A percentile compares a stretch with the other conserved stretches of the same genome.
These are phyloP conservation scores for Barnettozyma salicaria DNA, from an alignment of 805 yeast genomes.

Conservation along the genomic window DNA sequence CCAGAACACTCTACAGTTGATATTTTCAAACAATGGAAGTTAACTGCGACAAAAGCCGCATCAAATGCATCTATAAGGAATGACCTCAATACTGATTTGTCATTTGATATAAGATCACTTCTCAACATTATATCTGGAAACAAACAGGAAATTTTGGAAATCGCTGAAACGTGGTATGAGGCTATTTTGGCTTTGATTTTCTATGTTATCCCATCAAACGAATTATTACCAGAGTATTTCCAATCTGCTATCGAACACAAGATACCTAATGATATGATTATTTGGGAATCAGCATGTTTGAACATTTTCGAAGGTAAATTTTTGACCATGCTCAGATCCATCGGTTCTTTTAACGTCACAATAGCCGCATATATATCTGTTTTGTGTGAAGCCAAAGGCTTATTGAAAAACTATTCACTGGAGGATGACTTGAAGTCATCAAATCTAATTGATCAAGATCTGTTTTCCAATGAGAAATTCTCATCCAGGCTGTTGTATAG, in stretches of 20 bases:
- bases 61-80: constrained; percentile 21
- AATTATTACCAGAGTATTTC: constrained; percentile 37
- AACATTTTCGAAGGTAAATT: constrained; percentile 52
- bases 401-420: constrained; percentile 36
- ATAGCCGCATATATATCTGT: constrained; percentile 60
- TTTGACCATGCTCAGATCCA: constrained; percentile 49
- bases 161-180: constrained; percentile 65
- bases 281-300: constrained; percentile 52
- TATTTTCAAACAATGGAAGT: constrained; percentile 34
- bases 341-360: constrained; percentile 55
- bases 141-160: constrained; percentile 40
- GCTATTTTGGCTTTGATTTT: constrained; percentile 48
- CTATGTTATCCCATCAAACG: constrained; percentile 51
- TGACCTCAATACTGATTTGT: constrained; percentile 13
- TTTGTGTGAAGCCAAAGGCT: constrained; percentile 58
- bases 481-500: constrained; percentile 51
- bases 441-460: constrained; percentile 22
- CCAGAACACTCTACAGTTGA: constrained; percentile 28
- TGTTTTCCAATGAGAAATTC: constrained; percentile 33
- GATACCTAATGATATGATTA: constrained; percentile 33
- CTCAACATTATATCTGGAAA: constrained; percentile 34
- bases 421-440: constrained; percentile 17
- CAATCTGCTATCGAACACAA: constrained; percentile 29
- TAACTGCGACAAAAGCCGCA: constrained; percentile 23
- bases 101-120: constrained; percentile 28